A percentile compares a stretch with the other conserved stretches of the same genome.
These are phyloP conservation scores for Rostrohypoxylon terebratum DNA, from an alignment of 495 filamentous ascomycete genomes.

Conservation along the genomic window DNA sequence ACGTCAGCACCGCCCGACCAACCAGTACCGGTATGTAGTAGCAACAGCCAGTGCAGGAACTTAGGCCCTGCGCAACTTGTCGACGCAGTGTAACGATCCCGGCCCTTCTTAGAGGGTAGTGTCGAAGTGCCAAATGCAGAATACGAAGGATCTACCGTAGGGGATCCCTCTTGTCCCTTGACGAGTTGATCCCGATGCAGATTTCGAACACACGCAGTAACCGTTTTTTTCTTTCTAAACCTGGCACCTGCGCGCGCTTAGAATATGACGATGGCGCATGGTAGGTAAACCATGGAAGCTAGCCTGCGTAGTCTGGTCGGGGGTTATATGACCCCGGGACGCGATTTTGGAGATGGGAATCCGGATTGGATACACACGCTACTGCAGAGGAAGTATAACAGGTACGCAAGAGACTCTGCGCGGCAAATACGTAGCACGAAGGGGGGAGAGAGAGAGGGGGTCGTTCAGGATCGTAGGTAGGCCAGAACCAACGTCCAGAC, in stretches of 20 bases:
- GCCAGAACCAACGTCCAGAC: neutral
- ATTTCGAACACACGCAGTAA: constrained; percentile 9
- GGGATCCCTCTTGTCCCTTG: neutral
- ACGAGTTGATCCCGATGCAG: constrained; percentile 3
- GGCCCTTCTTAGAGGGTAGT: neutral
- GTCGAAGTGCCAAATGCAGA: constrained; percentile 6
- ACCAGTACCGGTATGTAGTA: neutral
- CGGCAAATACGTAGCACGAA: neutral
- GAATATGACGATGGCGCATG: neutral
- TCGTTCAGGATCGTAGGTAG: neutral
- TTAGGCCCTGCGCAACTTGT: constrained; percentile 11
- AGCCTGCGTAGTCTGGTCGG: neutral
- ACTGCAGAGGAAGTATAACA: neutral
- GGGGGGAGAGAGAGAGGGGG: neutral
- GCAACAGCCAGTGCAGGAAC: neutral
- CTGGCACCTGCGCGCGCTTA: neutral
- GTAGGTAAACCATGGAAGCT: too few species aligned
- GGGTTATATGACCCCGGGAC: neutral
- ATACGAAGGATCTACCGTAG: constrained; percentile 9
- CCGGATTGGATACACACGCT: neutral
- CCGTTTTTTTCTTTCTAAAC: neutral
- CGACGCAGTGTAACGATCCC: constrained; percentile 19
- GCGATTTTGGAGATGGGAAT: neutral
- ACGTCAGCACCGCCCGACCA: constrained; percentile 8
- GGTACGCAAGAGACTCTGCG: neutral